These are phyloP conservation scores for Cyclotella kingstonii DNA, from an alignment of 108 stramenopile genomes.

Conservation along the genomic window DNA sequence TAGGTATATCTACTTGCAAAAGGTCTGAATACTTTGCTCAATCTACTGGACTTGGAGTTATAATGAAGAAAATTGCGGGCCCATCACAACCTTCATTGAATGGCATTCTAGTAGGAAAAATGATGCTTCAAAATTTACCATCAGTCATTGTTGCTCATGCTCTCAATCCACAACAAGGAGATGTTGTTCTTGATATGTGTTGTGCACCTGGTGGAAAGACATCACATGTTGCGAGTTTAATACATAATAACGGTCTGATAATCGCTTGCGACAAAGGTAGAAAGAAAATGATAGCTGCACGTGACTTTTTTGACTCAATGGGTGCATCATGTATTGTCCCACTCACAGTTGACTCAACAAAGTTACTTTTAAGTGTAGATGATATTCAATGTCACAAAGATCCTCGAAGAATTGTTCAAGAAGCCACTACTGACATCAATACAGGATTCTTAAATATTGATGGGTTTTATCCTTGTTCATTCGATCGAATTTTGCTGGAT, in stretches of 20 bases:
- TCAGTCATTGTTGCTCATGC: slow-evolving; percentile 73
- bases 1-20: slow-evolving; percentile 47
- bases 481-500: slow-evolving; percentile 76
- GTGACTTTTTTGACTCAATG: slow-evolving; percentile 45
- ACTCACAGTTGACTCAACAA: slow-evolving; percentile 63
- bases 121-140: slow-evolving; percentile 75
- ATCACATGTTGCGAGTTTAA: slow-evolving; percentile 83
- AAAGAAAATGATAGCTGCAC: slow-evolving; percentile 58
- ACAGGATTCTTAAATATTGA: slow-evolving; percentile 50
- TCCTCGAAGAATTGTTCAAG: slow-evolving; percentile 38
- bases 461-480: slow-evolving; percentile 60
- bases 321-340: slow-evolving; percentile 70
- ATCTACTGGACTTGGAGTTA: slow-evolving; percentile 51
- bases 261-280: slow-evolving; percentile 90
- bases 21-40: slow-evolving; percentile 56
- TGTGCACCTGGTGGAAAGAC: slow-evolving; percentile 95
- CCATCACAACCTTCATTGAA: slow-evolving; percentile 56
- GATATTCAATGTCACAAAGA: slow-evolving; percentile 10
- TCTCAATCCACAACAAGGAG: slow-evolving; percentile 73
- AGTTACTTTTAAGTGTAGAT: slow-evolving; percentile 32
- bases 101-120: slow-evolving; percentile 44
- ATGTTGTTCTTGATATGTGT: slow-evolving; percentile 89
- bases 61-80: slow-evolving; percentile 56
- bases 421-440: slow-evolving; percentile 31
- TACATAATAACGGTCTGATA: slow-evolving; percentile 73